These are phyloP conservation scores for Picochlorum sp. DNA, from an alignment of 139 green algal species.

Conservation along the genomic window DNA sequence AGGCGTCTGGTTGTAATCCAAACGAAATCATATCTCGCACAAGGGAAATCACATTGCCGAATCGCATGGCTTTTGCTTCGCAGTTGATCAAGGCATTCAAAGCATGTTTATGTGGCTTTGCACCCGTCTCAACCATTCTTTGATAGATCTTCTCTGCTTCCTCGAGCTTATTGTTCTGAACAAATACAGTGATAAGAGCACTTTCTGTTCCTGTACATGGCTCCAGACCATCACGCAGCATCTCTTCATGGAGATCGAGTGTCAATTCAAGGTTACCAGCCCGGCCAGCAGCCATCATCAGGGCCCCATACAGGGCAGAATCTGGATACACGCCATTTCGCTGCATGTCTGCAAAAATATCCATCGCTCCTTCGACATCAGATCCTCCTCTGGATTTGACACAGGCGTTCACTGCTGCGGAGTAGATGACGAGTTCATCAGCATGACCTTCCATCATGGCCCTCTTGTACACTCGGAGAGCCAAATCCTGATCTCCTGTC, in stretches of 20 bases:
- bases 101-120: slow-evolving; percentile 29
- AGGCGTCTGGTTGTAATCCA: slow-evolving; percentile 47
- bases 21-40: slow-evolving; percentile 29
- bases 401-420: slow-evolving; percentile 16
- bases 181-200: slow-evolving; percentile 28
- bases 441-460: slow-evolving; percentile 38
- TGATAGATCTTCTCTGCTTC: slow-evolving; percentile 31
- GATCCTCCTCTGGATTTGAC: slow-evolving; percentile 7
- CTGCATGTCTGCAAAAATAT: slow-evolving; percentile 63
- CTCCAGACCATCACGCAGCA: slow-evolving; percentile 46
- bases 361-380: slow-evolving; percentile 46
- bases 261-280: slow-evolving; percentile 43
- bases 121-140: slow-evolving; percentile 12
- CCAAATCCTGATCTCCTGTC: slow-evolving; percentile 41
- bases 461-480: slow-evolving; percentile 54
- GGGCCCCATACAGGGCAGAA: slow-evolving; percentile 51
- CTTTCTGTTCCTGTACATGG: slow-evolving; percentile 27
- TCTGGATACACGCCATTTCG: slow-evolving; percentile 50
- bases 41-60: slow-evolving; percentile 44
- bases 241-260: slow-evolving; percentile 55
- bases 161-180: slow-evolving; percentile 18
- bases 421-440: slow-evolving; percentile 13
- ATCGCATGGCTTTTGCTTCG: slow-evolving; percentile 15
- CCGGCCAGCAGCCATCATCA: slow-evolving; percentile 58
- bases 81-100: slow-evolving; percentile 52